Evolutionary conservation across 192 early-diverging fungal species (phyloP).

Genomic region (Umbelopsis isabellina): DNA sequence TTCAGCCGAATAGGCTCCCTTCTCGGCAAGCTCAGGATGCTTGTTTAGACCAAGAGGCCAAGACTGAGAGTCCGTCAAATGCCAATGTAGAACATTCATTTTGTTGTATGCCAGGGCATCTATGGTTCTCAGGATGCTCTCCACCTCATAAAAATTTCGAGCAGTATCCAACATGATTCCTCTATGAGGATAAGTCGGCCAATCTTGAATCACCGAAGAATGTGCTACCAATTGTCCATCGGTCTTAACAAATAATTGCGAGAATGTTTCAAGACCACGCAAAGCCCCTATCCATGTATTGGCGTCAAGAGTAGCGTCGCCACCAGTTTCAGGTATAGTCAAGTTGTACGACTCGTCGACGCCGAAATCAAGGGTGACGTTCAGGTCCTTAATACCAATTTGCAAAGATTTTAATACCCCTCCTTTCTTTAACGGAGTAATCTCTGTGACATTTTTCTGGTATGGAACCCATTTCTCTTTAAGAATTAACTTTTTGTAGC

Average conservation of each 20-base stretch:
- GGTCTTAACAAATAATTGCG: constrained; percentile 62
- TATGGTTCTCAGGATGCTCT: constrained; percentile 59
- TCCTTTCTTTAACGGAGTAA: constrained; percentile 1
- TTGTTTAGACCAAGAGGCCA: constrained; percentile 71
- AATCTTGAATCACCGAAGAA: constrained; percentile 63
- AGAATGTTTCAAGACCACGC: constrained; percentile 71
- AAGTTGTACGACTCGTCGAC: constrained; percentile 77
- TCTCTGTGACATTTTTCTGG: constrained; percentile 45
- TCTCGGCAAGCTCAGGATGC: constrained; percentile 61
- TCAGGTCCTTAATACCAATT: constrained; percentile 49
- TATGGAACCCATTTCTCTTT: constrained; percentile 47
- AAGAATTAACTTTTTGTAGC: constrained; percentile 49
- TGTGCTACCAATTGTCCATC: constrained; percentile 50
- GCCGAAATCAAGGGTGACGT: constrained; percentile 54
- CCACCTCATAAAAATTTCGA: constrained; percentile 68
- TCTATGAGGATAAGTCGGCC: constrained; percentile 69
- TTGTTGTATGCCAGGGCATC: constrained; percentile 76
- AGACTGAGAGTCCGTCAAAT: constrained; percentile 68
- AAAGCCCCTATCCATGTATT: constrained; percentile 69
- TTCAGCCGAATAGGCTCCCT: constrained; percentile 64
- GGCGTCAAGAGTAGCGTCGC: constrained; percentile 58
- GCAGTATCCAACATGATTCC: constrained; percentile 70
- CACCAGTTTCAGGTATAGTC: constrained; percentile 53
- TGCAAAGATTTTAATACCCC: constrained; percentile 41
- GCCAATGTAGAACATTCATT: constrained; percentile 81